Evolutionary conservation across 2,329 filamentous ascomycete genomes (phyloP), one percentile per base, ranked within the genome.

Genomic region (Aureobasidium sp.): DNA sequence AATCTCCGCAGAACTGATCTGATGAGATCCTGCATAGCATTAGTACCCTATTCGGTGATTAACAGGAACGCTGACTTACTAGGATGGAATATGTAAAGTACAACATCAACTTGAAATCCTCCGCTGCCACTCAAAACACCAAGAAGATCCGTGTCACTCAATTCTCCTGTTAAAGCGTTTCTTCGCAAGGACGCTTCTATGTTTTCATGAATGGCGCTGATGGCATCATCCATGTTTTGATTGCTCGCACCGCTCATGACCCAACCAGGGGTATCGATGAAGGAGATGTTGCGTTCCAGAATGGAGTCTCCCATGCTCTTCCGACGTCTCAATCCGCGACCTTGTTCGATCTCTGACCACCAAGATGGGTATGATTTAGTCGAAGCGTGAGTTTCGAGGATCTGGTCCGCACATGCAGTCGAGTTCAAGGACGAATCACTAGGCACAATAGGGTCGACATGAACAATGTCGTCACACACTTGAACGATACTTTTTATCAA

Each of bases 241-340:
- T 86, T 84, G 57, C 70, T 73, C 48, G 74, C 68, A 44, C 66
- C 67, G 49, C 79, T 80, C 66, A 72, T 76, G 44, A 79, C 77
- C 72, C 84, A 85, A 14, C 87, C 86, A 12, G 88, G 85, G 2
- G 89, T 93, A 75, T 97, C 93, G 63, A 97, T 86, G 71, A 99
- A 97, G 73, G 91, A 96, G 5, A 99, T 76, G 70, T 99, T 99
- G 34, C 93, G 84, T 71, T 97, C 93, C 49, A 97, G 78, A 42
- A 97, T 83, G 25, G 85, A 83, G 66, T 94, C 91, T 8, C 86
- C 86, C 57, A 85, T 77, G 69, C 89, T 93, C 71, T 87, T 89
- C 68, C 88, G 76, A 34, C 78, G 82, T 70, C 86, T 82, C 51
- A 83, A 79, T 65, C 83, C 76, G 29, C 79, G 79, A 62, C 82